These are phyloP conservation scores for Verticillium alfalfae DNA, from an alignment of 2,329 filamentous ascomycete genomes.

Conservation along the genomic window DNA sequence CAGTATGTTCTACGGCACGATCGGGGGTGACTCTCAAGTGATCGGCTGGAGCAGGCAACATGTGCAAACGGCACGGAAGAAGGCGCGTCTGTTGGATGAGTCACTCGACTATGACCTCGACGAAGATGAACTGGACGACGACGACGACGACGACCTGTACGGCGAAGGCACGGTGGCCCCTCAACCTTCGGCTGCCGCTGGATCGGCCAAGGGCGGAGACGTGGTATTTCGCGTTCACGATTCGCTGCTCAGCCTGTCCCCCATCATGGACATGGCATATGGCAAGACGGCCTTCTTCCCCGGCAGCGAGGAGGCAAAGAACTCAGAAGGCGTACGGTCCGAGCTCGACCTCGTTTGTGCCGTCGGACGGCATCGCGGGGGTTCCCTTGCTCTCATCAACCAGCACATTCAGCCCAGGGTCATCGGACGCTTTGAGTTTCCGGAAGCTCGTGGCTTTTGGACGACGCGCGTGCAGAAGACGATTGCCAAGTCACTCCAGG, in stretches of 20 bases:
- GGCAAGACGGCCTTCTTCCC: conserved; percentile 47
- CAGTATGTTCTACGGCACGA: conserved; percentile 78
- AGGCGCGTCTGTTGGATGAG: conserved; percentile 53
- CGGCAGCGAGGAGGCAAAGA: conserved; percentile 37
- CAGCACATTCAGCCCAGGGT: conserved; percentile 70
- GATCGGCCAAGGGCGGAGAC: conserved; percentile 50
- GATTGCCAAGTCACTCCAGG: conserved; percentile 53
- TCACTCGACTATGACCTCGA: conserved; percentile 47
- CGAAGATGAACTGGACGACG: conserved; percentile 55
- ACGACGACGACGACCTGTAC: conserved; percentile 54
- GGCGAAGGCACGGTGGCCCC: conserved; percentile 34
- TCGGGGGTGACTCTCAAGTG: conserved; percentile 74
- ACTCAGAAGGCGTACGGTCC: conserved; percentile 42
- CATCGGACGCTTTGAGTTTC: conserved; percentile 64
- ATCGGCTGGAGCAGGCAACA: conserved; percentile 73
- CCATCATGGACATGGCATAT: conserved; percentile 69
- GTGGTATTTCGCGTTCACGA: conserved; percentile 76
- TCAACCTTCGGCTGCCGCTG: conserved; percentile 25
- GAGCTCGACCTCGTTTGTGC: conserved; percentile 56
- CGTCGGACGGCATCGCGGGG: conserved; percentile 59
- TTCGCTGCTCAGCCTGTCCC: conserved; percentile 68
- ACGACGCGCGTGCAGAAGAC: conserved; percentile 67
- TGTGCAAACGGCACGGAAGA: conserved; percentile 54
- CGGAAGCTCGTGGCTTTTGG: conserved; percentile 74
- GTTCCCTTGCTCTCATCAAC: conserved; percentile 71